Base-by-base conservation (phyloP, 805 yeast genomes). In the Myxozyma sirexii region DNA sequence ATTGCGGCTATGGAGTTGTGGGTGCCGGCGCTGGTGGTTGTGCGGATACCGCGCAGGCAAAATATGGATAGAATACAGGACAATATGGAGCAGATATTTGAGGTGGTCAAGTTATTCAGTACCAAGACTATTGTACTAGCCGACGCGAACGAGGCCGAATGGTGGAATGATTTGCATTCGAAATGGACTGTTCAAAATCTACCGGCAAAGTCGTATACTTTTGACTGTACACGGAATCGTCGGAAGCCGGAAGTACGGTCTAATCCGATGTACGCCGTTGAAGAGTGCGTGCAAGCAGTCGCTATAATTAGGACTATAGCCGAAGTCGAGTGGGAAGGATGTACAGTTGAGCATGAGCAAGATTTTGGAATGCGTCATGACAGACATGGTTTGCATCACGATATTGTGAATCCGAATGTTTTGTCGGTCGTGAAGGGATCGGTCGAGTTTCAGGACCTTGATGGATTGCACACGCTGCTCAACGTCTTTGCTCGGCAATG, bases 401-500 rank as follows among this genome's bases (percentile, higher is more conserved):
- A 19, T 23, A 37, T 47, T 19, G 12, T 47, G 29, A 19, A 47
- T 33, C 12, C 42, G 12, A 23, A 21, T 2, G 52, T 35, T 3
- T 23, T 47, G 27, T 33, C 42, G n/a, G 42, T 33, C 13, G 23
- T 47, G 10, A 35, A 21, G 2, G 52, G 52, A 47, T 47, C 52
- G 2, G 17, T 47, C 39, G 41, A 35, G 19, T 26, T 37, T 37
- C 8, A 38, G 7, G 23, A 37, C 15, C 27, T 37, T 4, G 35
- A 3, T 15, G 80, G 73, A 41, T 74, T 77, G 31, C 80, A 79
- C 62, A 75, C 78, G 12, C 80, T 81, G 69, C 75, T 81, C 58
- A 72, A 75, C 52, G 83, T 79, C 65, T 74, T 81, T 62, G 79
- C 75, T 42, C 76, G 19, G 6, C 53, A 3, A 15, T 47, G 41